Evolutionary conservation across 257 asterid genomes (phyloP).

Genomic region (Petrea volubilis): DNA sequence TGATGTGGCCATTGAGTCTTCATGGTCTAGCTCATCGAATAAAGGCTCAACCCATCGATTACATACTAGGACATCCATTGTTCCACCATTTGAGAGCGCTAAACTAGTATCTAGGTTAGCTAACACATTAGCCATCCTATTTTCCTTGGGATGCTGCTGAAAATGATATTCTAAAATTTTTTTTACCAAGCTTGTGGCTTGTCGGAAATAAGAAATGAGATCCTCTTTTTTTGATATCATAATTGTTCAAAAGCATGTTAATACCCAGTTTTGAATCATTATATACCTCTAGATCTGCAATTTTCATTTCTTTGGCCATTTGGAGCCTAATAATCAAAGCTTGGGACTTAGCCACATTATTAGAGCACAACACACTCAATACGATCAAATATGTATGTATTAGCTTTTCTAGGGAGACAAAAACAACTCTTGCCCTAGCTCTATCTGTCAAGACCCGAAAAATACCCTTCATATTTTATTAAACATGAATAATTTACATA

Average conservation of each 20-base stretch:
- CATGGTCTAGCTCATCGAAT: too few relatives aligned
- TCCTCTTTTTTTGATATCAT: too few relatives aligned
- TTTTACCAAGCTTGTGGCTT: background rate
- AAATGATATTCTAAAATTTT: background rate
- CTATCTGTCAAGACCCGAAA: too few relatives aligned
- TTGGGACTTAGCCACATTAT: background rate
- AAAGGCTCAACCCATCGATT: background rate
- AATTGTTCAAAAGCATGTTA: too few relatives aligned
- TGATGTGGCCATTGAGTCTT: background rate
- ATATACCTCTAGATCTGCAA: background rate
- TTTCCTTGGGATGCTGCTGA: background rate
- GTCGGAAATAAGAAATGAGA: background rate
- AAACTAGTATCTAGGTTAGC: background rate
- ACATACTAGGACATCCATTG: background rate
- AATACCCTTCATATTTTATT: too few relatives aligned
- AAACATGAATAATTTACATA: too few relatives aligned
- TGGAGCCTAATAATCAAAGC: too few relatives aligned
- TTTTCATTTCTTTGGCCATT: background rate
- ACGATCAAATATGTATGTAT: background rate
- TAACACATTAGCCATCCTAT: background rate
- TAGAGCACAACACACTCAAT: background rate
- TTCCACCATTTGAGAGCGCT: background rate
- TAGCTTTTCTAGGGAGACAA: background rate
- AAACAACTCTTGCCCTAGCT: too few relatives aligned
- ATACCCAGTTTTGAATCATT: background rate